Conservation (phyloP, 108 stramenopile species). For the Skeletonema costatum region DNA sequence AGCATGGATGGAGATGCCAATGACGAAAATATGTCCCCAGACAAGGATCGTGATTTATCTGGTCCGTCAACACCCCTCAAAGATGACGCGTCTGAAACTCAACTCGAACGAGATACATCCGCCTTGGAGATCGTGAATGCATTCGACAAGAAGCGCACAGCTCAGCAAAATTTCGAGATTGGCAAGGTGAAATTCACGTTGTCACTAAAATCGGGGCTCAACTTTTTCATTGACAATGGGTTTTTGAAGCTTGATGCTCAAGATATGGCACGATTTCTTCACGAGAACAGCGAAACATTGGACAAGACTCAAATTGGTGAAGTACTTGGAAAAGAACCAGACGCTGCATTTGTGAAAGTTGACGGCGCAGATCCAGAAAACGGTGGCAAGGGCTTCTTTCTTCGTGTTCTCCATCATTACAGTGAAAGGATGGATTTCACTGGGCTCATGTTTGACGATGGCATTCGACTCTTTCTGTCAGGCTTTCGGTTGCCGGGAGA, state of each 20-base stretch:
- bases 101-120: background rate
- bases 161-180: slow-evolving; percentile 89
- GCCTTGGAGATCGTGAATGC: slow-evolving; percentile 68
- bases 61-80: slow-evolving; percentile 1
- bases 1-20: slow-evolving; percentile 11
- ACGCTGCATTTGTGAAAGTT: slow-evolving; percentile 89
- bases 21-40: background rate
- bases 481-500: slow-evolving; percentile 99
- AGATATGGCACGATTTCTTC: slow-evolving; percentile 89
- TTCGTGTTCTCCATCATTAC: slow-evolving; percentile 93
- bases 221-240: slow-evolving; percentile 87
- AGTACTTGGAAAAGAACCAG: slow-evolving; percentile 94
- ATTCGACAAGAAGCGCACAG: slow-evolving; percentile 82
- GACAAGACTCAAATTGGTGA: slow-evolving; percentile 99
- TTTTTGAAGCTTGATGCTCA: slow-evolving; percentile 85
- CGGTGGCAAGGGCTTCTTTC: slow-evolving; percentile 88
- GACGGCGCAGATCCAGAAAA: slow-evolving; percentile 64
- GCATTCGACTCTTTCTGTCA: slow-evolving; percentile 93
- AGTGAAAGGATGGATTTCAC: slow-evolving; percentile 88
- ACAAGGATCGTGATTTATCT: background rate
- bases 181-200: slow-evolving; percentile 95
- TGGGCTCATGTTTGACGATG: slow-evolving; percentile 92
- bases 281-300: slow-evolving; percentile 87
- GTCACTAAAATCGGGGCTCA: slow-evolving; percentile 88
- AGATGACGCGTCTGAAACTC: background rate